These are phyloP conservation scores for Xylariomycetidae sp. DNA, from an alignment of 2,329 filamentous ascomycete genomes.

Conservation along the genomic window DNA sequence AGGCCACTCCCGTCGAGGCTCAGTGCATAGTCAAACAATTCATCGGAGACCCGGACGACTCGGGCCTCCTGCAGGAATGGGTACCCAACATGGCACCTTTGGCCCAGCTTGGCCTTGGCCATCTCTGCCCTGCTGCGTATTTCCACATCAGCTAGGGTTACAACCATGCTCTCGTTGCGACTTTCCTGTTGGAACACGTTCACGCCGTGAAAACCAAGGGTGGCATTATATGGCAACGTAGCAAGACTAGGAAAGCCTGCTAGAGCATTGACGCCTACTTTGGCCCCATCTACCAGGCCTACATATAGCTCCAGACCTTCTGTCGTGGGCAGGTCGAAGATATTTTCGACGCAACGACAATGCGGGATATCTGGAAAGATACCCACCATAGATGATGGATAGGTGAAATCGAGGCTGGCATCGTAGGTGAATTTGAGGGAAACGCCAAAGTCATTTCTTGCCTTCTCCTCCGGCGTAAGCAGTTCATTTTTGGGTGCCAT, in stretches of 20 bases:
- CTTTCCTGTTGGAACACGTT: constrained; percentile 95
- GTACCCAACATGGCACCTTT: constrained; percentile 86
- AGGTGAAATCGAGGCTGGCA: constrained; percentile 70
- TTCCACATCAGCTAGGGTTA: constrained; percentile 76
- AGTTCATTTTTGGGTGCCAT: constrained; percentile 81
- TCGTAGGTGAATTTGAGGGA: constrained; percentile 90
- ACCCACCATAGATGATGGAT: constrained; percentile 82
- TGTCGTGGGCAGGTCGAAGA: constrained; percentile 89
- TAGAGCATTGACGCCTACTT: constrained; percentile 76
- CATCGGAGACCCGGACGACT: constrained; percentile 83
- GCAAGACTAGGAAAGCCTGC: constrained; percentile 91
- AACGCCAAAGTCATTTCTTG: constrained; percentile 85
- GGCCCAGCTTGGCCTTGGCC: constrained; percentile 75
- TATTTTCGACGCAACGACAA: constrained; percentile 92
- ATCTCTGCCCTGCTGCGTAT: constrained; percentile 63
- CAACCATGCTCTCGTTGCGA: constrained; percentile 91
- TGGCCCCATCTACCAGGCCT: constrained; percentile 77
- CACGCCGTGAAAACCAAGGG: constrained; percentile 81
- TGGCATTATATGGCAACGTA: constrained; percentile 76
- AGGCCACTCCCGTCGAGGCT: constrained; percentile 58
- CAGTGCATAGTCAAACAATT: constrained; percentile 83
- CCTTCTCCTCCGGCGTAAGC: constrained; percentile 72
- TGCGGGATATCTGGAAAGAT: constrained; percentile 84
- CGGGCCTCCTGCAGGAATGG: constrained; percentile 94
- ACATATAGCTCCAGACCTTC: constrained; percentile 83